Evolutionary conservation across 2,329 filamentous ascomycete genomes (phyloP), one percentile per base, ranked within the genome.

Genomic region (Phyllosticta ampelicida): DNA sequence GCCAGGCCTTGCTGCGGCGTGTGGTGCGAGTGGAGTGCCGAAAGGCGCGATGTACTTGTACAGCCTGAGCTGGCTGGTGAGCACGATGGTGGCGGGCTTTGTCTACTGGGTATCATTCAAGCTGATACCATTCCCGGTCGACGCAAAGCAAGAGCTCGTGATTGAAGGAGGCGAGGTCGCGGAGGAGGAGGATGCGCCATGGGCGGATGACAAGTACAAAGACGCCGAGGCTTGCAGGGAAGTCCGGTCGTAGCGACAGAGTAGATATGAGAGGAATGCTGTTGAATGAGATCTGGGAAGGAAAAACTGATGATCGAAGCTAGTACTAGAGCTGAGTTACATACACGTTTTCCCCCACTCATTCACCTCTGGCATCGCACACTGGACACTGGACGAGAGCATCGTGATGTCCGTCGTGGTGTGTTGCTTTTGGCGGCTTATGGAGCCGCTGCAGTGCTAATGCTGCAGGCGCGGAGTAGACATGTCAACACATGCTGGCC

Each of bases 1-100:
- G 9, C 65, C 65, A 2, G 65, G 65, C 1, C 26, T 58, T 18
- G 56, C 56, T 9, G 56, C 56, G 19, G 60, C 60, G 5, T 60
- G 58, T 28, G 58, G 58, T 20, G 51, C 56, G 30, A 58, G 26
- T 10, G 55, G 58, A 13, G 52, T 60, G 9, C 55, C 60, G 8
- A 51, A 51, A 8, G 60, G 58, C 8, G 60, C 52, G 2, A 60
- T n/a, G 48, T 60, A 60, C 26, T 36, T 61, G 18, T 60, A 61
- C 30, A 61, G 58, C 13, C 26, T 61, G 21, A 58, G 52, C 23
- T 61, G 60, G 58, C 44, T 60, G 23, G 55, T 58, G 10, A 57
- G 54, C 30, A 56, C 53, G 5, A 11, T 62, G 16, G 36, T 62
- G 6, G 48, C 60, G 10, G 59, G 55, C 0, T n/a, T 54, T 8